Evolutionary conservation across 306 rosid species (phyloP).

Genomic region (Albizia julibrissin): DNA sequence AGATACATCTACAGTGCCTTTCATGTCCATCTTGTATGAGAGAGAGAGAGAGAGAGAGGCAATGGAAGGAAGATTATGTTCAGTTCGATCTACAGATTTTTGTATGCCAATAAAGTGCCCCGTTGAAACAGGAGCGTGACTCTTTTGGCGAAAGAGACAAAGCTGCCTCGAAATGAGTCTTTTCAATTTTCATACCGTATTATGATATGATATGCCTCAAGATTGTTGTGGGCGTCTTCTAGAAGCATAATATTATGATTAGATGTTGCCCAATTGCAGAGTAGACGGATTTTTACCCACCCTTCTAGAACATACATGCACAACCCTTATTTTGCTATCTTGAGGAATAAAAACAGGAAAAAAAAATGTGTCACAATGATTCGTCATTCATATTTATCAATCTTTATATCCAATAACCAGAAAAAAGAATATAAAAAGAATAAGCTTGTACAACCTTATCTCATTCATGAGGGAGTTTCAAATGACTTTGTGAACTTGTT

Average conservation of each 20-base stretch:
- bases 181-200: not conserved
- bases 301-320: conserved; percentile 31
- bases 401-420: not conserved
- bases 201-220: conserved; percentile 21
- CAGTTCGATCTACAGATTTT: conserved; percentile 3
- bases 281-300: conserved; percentile 1
- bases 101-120: not conserved
- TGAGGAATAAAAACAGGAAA: not conserved
- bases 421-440: not conserved
- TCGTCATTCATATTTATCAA: not conserved
- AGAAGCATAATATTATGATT: conserved; percentile 35
- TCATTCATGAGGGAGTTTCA: not conserved
- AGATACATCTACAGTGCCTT: conserved; percentile 41
- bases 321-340: not conserved
- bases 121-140: conserved; percentile 10
- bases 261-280: not conserved
- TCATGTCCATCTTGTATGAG: conserved; percentile 32
- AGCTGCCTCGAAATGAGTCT: conserved; percentile 29
- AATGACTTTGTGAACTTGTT: not conserved
- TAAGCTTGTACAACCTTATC: not conserved
- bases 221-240: conserved; percentile 37
- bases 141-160: conserved; percentile 24
- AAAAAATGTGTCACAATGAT: not conserved
- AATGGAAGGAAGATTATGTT: not conserved
- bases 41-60: not conserved